Evolutionary conservation across 495 filamentous ascomycete genomes (phyloP).

Genomic region (Penicillium subrubescens): DNA sequence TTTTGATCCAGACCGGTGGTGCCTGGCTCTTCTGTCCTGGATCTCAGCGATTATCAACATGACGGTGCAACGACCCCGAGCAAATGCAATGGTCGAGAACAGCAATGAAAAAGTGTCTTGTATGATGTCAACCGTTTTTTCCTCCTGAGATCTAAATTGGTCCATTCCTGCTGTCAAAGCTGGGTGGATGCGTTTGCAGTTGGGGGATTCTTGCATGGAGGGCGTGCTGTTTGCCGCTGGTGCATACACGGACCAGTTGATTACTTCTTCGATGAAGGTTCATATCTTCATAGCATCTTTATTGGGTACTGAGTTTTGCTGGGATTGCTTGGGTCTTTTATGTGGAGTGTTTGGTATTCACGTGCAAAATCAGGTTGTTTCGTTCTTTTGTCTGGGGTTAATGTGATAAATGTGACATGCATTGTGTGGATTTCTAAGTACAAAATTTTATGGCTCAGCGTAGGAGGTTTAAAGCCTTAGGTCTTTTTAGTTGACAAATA

Average conservation of each 20-base stretch:
- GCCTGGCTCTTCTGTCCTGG: conserved; percentile 11
- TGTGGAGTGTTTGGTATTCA: background rate
- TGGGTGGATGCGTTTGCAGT: background rate
- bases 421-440: background rate
- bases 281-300: background rate
- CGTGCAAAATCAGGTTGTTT: background rate
- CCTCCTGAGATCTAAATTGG: background rate
- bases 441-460: background rate
- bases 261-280: background rate
- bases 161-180: background rate
- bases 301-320: background rate
- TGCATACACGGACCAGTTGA: background rate
- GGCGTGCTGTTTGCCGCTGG: background rate
- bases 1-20: conserved; percentile 14
- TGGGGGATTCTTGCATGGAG: background rate
- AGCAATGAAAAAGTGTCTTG: conserved; percentile 22
- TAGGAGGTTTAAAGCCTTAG: background rate
- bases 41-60: conserved; percentile 30
- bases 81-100: conserved; percentile 20
- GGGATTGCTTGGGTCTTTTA: background rate
- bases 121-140: conserved; percentile 19
- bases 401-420: background rate
- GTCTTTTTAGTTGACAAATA: background rate
- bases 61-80: conserved; percentile 14
- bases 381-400: background rate